Evolutionary conservation across 768 basidiomycete species (phyloP).

Genomic region (Amanita brunnescens): DNA sequence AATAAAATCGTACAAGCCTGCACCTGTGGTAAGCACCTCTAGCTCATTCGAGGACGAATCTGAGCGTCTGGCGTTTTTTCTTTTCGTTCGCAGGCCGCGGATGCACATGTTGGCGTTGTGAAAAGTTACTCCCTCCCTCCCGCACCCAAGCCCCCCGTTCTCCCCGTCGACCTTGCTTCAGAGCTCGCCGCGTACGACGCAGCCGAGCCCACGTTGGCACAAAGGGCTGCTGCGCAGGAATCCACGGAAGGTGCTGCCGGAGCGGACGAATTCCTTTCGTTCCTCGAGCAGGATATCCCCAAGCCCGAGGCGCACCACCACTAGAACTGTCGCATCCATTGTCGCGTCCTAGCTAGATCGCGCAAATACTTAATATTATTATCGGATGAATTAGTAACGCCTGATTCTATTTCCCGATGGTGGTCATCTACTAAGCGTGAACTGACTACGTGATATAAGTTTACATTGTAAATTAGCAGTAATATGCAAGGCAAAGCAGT

Average conservation of each 20-base stretch:
- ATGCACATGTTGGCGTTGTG: slow-evolving; percentile 83
- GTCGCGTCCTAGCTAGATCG: background rate
- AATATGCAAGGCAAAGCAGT: background rate
- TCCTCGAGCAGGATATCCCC: slow-evolving; percentile 77
- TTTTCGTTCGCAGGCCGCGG: slow-evolving; percentile 54
- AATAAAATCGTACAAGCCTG: slow-evolving; percentile 83
- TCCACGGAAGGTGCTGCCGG: slow-evolving; percentile 36
- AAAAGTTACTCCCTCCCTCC: slow-evolving; percentile 74
- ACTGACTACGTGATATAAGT: slow-evolving; percentile 1
- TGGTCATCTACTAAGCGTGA: background rate
- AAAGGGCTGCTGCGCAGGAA: slow-evolving; percentile 23
- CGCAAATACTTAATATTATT: background rate
- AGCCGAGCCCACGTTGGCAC: slow-evolving; percentile 55
- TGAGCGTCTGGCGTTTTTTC: background rate
- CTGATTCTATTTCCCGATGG: background rate
- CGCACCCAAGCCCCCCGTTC: slow-evolving; percentile 61
- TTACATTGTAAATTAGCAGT: background rate
- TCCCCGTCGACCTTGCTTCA: slow-evolving; percentile 80
- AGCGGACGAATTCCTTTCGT: slow-evolving; percentile 69
- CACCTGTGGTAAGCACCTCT: slow-evolving; percentile 48
- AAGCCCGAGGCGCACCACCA: slow-evolving; percentile 51
- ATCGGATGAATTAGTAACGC: too few species aligned
- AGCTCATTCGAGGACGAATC: background rate
- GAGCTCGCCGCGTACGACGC: slow-evolving; percentile 84
- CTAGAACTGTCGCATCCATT: slow-evolving; percentile 13